Conservation (phyloP, 352 stramenopile genomes). For the Globisporangium nodosum region DNA sequence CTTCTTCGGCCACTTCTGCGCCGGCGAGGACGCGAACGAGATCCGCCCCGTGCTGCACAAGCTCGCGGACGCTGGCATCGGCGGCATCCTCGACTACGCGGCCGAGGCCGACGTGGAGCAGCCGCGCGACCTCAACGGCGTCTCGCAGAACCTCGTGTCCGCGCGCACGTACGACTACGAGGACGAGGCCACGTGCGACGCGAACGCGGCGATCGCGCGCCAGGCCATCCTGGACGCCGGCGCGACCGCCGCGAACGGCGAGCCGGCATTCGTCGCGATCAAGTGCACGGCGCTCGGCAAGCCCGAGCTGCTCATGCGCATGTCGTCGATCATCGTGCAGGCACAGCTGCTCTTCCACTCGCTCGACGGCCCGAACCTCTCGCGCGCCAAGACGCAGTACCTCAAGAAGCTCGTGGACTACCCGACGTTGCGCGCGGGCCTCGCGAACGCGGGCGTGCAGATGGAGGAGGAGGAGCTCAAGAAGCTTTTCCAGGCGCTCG, state of each 20-base stretch:
- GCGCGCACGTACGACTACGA: constrained; percentile 96
- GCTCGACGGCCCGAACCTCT: constrained; percentile 86
- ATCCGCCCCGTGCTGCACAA: constrained; percentile 79
- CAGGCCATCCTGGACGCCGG: constrained; percentile 78
- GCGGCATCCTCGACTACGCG: constrained; percentile 97
- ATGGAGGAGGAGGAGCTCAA: constrained; percentile 60
- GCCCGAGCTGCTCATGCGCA: constrained; percentile 93
- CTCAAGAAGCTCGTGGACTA: constrained; percentile 79
- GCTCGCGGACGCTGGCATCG: constrained; percentile 81
- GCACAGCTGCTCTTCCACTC: constrained; percentile 89
- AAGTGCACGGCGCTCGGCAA: constrained; percentile 97
- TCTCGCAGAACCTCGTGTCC: constrained; percentile 75
- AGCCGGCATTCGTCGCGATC: constrained; percentile 93
- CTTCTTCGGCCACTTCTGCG: constrained; percentile 98
- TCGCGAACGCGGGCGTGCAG: constrained; percentile 60
- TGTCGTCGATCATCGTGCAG: constrained; percentile 92
- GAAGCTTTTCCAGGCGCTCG: constrained; percentile 59
- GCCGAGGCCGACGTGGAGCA: constrained; percentile 90
- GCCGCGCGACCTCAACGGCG: constrained; percentile 68
- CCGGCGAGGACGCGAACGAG: constrained; percentile 84
- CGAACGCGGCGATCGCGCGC: constrained; percentile 82
- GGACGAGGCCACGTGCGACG: constrained; percentile 91
- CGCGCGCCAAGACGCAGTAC: constrained; percentile 75
- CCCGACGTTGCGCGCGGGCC: constrained; percentile 58
- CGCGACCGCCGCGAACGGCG: constrained; percentile 24